These are phyloP conservation scores for Daldinia bambusicola DNA, from an alignment of 495 filamentous ascomycete genomes.

Conservation along the genomic window DNA sequence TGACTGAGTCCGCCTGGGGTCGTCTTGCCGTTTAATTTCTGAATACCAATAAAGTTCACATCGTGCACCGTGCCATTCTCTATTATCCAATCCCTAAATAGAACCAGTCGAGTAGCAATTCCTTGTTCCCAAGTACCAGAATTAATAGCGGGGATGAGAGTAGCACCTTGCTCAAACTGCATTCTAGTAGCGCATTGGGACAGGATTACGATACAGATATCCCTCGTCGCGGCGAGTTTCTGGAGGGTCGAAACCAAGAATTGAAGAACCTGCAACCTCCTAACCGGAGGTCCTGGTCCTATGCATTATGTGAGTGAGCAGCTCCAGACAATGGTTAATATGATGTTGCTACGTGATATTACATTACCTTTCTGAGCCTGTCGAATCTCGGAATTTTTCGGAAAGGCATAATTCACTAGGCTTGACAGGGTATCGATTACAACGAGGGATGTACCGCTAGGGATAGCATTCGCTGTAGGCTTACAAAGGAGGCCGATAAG, in stretches of 20 bases:
- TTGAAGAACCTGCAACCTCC: conserved; percentile 58
- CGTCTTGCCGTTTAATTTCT: conserved; percentile 57
- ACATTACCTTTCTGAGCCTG: conserved; percentile 41
- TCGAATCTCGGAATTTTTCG: conserved; percentile 51
- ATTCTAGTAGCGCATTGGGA: conserved; percentile 79
- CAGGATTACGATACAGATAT: conserved; percentile 74
- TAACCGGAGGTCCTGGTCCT: conserved; percentile 51
- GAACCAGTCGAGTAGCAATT: conserved; percentile 70
- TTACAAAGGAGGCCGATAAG: conserved; percentile 76
- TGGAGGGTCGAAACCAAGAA: conserved; percentile 62
- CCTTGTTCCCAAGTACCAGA: conserved; percentile 75
- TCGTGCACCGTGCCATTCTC: conserved; percentile 42
- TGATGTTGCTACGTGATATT: not conserved
- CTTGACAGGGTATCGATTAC: conserved; percentile 81
- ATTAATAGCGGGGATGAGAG: conserved; percentile 77
- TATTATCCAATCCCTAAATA: conserved; percentile 73
- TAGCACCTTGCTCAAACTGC: conserved; percentile 64
- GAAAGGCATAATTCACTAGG: conserved; percentile 78
- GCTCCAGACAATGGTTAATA: not conserved
- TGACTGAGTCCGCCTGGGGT: conserved; percentile 40
- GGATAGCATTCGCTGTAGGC: conserved; percentile 68
- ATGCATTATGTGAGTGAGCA: conserved; percentile 30
- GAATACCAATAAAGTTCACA: conserved; percentile 55
- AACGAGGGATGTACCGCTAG: conserved; percentile 68
- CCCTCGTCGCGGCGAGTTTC: conserved; percentile 73